Evolutionary conservation across 2,329 filamentous ascomycete species (phyloP), one percentile per base, ranked within the genome.

Genomic region (Decorospora gaudefroyi): DNA sequence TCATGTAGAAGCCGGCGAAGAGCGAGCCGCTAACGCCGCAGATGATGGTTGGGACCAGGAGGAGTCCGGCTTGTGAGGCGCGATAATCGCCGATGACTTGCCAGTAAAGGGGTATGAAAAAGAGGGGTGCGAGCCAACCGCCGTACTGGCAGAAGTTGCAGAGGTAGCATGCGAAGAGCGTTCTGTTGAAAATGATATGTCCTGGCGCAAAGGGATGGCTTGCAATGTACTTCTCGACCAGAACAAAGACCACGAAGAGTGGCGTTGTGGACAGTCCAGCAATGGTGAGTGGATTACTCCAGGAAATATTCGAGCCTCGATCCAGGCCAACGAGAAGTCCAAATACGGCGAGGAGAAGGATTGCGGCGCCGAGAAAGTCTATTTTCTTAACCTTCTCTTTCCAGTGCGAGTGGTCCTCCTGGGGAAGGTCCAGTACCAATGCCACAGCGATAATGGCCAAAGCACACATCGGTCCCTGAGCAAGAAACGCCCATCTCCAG

Each of bases 21-120:
- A 92, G 71, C 2, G 83, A 87, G 2, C 86, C 86, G 3, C 68
- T 64, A 2, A 90, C 86, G 17, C 79, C 80, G 4, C 74, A 72
- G 3, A 84, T 28, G 52, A 88, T 86, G 40, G 77, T 77, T 0
- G 88, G 87, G 21, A 92, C 72, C 12, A 92, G 77, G 22, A 83
- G 73, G 1, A 86, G 47, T 1, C 87, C 87, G 3, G 86, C 81
- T 40, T 75, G 67, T 0, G 84, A 83, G 1, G 88, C 84, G 3
- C 78, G 79, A 16, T 83, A 72, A 4, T 81, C 82, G 35, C 85
- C 76, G 1, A 86, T 84, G 4, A 85, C 87, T 69, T 92, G 88
- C 70, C 87, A 88, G 69, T 86, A 89, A 2, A 92, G 74, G 1
- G 88, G 86, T n/a, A 88, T 73, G 70, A 88, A 88, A 73, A 89